Conservation (phyloP, 106 monocot genomes). For the Chionographis japonica region DNA sequence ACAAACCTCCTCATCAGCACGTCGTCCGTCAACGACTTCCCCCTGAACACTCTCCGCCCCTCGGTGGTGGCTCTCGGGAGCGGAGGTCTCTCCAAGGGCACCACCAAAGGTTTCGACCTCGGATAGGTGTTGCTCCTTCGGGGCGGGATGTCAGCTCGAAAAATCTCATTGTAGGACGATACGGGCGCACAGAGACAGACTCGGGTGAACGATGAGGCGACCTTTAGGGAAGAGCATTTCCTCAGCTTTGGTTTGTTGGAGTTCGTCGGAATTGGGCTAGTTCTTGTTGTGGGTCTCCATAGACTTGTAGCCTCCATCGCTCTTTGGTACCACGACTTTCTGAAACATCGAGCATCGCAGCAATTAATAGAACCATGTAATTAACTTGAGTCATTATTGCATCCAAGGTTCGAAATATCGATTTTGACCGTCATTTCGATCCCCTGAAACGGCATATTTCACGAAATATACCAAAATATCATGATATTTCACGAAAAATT, state of each 20-base stretch:
- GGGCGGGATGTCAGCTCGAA: conserved; percentile 37
- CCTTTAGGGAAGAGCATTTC: conserved; percentile 53
- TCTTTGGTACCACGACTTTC: conserved; percentile 59
- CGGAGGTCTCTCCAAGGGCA: conserved; percentile 2
- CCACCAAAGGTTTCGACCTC: conserved; percentile 36
- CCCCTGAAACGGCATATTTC: no score
- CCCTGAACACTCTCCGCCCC: conserved; percentile 59
- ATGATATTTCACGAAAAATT: no score
- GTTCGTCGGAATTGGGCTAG: neutral
- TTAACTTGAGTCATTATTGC: neutral
- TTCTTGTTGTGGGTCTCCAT: conserved; percentile 38
- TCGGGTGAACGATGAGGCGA: conserved; percentile 59
- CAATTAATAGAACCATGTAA: neutral
- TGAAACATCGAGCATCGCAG: neutral
- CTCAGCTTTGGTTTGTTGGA: conserved; percentile 30
- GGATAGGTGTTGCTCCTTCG: conserved; percentile 62
- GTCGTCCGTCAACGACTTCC: conserved; percentile 84
- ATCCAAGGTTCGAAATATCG: no score
- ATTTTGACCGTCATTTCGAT: no score
- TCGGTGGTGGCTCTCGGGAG: conserved; percentile 14
- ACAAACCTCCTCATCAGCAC: conserved; percentile 79
- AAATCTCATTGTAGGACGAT: conserved; percentile 60
- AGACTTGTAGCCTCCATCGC: conserved; percentile 35
- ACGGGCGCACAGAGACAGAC: conserved; percentile 79
- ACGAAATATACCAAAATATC: no score